A percentile compares a stretch with the other conserved stretches of the same genome.
phyloP scores from a whole-genome alignment of 2,329 filamentous ascomycete species.

The Alternaria conjuncta region DNA sequence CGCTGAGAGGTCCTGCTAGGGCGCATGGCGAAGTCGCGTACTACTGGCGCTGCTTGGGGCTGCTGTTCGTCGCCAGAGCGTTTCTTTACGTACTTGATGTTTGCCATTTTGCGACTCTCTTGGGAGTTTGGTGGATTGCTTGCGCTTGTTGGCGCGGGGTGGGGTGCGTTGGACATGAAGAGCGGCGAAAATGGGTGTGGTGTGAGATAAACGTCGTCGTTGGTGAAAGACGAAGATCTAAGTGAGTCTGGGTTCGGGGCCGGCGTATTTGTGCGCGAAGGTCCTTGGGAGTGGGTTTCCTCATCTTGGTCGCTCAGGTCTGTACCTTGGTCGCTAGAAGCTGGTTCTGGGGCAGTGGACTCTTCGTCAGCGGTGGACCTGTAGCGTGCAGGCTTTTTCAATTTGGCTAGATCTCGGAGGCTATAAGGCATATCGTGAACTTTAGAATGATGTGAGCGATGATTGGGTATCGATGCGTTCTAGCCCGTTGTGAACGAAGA shows the following conservation, averaged over 20 bases:
- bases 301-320: neutral
- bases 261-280: neutral
- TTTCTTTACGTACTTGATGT: constrained; percentile 3
- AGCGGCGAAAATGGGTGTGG: neutral
- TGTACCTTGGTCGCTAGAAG: neutral
- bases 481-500: neutral
- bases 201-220: neutral
- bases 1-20: neutral
- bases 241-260: neutral
- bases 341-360: neutral
- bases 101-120: constrained; percentile 6
- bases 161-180: neutral
- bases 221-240: neutral
- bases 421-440: constrained; percentile 1
- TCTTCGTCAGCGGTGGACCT: neutral
- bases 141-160: neutral
- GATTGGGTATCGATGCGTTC: neutral
- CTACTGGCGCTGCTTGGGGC: neutral
- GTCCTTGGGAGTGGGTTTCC: neutral
- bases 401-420: constrained; percentile 1
- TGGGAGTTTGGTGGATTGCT: neutral
- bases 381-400: constrained; percentile 2
- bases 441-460: neutral
- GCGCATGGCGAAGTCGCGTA: neutral
- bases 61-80: neutral